Conservation (phyloP, 2,329 filamentous ascomycete species). For the Dothidotthia symphoricarpi region DNA sequence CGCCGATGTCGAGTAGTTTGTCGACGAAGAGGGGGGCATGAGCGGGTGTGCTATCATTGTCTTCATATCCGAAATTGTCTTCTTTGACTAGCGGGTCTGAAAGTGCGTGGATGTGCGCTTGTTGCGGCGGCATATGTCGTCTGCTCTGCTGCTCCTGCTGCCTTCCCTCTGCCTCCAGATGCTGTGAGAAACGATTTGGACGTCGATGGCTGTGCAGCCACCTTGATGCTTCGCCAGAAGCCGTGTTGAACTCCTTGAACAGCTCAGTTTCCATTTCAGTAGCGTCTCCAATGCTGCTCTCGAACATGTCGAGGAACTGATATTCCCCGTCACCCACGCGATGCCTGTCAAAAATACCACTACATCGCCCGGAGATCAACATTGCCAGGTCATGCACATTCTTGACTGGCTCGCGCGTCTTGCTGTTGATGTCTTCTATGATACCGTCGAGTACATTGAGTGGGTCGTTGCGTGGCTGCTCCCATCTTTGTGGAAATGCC, state of each 20-base stretch:
- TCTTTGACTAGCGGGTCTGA: slow-evolving; percentile 24
- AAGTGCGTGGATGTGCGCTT: slow-evolving; percentile 31
- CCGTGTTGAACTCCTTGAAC: slow-evolving; percentile 60
- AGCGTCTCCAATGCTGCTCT: slow-evolving; percentile 57
- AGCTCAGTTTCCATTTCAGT: slow-evolving; percentile 55
- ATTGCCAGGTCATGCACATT: slow-evolving; percentile 63
- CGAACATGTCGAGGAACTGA: slow-evolving; percentile 67
- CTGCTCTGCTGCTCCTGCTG: slow-evolving; percentile 33
- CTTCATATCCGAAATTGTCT: slow-evolving; percentile 35
- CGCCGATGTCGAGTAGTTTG: slow-evolving; percentile 58
- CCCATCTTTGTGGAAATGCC: slow-evolving; percentile 58
- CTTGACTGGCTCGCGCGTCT: slow-evolving; percentile 58
- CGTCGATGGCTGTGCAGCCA: slow-evolving; percentile 55
- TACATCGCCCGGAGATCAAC: slow-evolving; percentile 60
- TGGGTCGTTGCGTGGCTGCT: slow-evolving; percentile 61
- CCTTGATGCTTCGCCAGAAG: slow-evolving; percentile 56
- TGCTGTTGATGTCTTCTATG: slow-evolving; percentile 65
- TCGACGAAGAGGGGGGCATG: slow-evolving; percentile 52
- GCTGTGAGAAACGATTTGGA: slow-evolving; percentile 36
- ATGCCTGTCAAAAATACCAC: slow-evolving; percentile 60
- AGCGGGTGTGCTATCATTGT: slow-evolving; percentile 17
- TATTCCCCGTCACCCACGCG: slow-evolving; percentile 59
- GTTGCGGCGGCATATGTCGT: slow-evolving; percentile 23
- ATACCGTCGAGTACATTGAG: slow-evolving; percentile 63
- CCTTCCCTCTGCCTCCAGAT: slow-evolving; percentile 37